Evolutionary conservation across 805 yeast species (phyloP), one percentile per base, ranked within the genome.

Genomic region (Spencermartinsiella europaea): DNA sequence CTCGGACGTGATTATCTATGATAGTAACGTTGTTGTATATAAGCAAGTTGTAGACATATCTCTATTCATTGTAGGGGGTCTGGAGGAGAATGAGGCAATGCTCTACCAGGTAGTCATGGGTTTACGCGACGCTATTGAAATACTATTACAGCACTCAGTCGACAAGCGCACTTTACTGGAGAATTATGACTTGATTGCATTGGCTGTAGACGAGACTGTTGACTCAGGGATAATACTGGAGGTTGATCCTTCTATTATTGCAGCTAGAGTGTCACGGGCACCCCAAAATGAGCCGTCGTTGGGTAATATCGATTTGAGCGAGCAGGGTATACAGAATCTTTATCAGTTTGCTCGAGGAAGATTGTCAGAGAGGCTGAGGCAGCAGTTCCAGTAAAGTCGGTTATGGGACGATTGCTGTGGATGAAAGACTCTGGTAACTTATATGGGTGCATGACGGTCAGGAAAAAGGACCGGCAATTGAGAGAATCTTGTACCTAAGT

Each of bases 211-310:
- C 65, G 98, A 93, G 68, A 76, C 95, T 7, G 73, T 93, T 42
- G 99, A 93, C 63, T 95, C 90, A 62, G 99, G 98, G 35, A 80
- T 93, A 53, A 80, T 93, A 47, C 74, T 93, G 56, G 97, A 93
- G 65, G 83, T 89, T 21, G 97, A 93, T 60, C 81, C 95, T 3
- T 79, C 83, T 31, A 80, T 86, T 36, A 85, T 93, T 56, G 90
- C 91, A 2, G 79, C 95, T 14, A 79, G 99, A 68, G 96, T 90
- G 21, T 85, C 98, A n/a, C 78, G 80, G 49, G 81, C 93, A 27
- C 95, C 96, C 39, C 67, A 79, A 28, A 79, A 75, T 53, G 96
- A 88, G 57, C 71, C 75, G 34, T 73, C 61, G 4, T 49, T 61
- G 48, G 57, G 53, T 38, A 64, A 64, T 47, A 54, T 69, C 44